Evolutionary conservation across 139 green algal species (phyloP).

Genomic region (Chlamydomonas applanata): DNA sequence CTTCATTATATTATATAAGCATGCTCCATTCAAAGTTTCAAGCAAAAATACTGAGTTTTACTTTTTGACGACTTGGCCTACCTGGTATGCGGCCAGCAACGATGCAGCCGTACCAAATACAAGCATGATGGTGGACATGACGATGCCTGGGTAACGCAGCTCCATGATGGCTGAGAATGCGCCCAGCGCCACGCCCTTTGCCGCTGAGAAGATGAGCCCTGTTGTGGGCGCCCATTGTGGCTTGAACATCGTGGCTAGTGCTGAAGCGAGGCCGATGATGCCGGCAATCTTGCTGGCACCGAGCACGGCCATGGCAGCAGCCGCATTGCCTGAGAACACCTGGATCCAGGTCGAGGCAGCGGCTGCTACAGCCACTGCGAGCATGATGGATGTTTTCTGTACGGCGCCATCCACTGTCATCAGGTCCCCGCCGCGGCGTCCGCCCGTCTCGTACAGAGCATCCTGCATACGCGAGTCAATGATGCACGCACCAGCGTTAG

Average conservation of each 20-base stretch:
- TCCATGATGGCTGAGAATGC: conserved; percentile 35
- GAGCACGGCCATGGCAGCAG: conserved; percentile 19
- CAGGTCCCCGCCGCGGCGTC: background rate
- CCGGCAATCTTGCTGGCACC: conserved; percentile 35
- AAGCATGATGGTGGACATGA: conserved; percentile 49
- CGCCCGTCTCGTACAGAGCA: conserved; percentile 12
- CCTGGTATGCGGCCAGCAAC: conserved; percentile 40
- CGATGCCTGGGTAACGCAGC: conserved; percentile 48
- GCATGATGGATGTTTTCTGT: conserved; percentile 45
- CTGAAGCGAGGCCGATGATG: conserved; percentile 33
- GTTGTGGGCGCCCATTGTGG: conserved; percentile 41
- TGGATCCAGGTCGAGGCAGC: conserved; percentile 43
- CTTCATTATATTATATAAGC: too few relatives aligned
- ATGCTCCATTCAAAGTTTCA: too few relatives aligned
- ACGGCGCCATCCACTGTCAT: conserved; percentile 50
- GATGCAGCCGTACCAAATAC: conserved; percentile 50
- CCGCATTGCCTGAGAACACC: conserved; percentile 37
- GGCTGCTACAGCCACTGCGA: conserved; percentile 25
- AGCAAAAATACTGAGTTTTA: too few relatives aligned
- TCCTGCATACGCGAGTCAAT: conserved; percentile 18
- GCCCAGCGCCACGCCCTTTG: conserved; percentile 48
- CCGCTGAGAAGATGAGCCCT: conserved; percentile 37
- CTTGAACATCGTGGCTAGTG: conserved; percentile 56
- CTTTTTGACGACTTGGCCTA: too few relatives aligned
- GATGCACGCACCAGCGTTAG: background rate